phyloP scores from a whole-genome alignment of 805 yeast genomes.

The Priceomyces medius region DNA sequence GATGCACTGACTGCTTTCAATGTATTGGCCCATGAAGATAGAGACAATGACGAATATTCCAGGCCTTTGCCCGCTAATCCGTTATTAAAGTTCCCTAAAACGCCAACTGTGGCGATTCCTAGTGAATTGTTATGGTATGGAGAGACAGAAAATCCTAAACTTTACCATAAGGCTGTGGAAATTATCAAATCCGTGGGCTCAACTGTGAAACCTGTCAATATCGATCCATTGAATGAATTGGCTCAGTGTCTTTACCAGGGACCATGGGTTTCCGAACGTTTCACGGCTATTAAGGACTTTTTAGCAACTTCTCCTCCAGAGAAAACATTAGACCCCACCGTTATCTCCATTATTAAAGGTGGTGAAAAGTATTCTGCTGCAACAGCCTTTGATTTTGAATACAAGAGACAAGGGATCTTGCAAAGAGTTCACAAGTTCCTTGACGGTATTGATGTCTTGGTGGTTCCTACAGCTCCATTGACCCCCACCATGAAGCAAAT shows the following conservation, averaged over 20 bases:
- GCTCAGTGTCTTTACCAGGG: constrained; percentile 94
- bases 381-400: constrained; percentile 81
- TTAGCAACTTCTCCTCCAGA: constrained; percentile 68
- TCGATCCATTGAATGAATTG: constrained; percentile 70
- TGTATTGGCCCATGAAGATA: constrained; percentile 70
- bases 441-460: constrained; percentile 64
- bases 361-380: constrained; percentile 82
- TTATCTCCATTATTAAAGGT: constrained; percentile 66
- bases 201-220: constrained; percentile 61
- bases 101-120: constrained; percentile 78
- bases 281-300: constrained; percentile 75
- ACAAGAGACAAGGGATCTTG: constrained; percentile 77
- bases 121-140: constrained; percentile 72
- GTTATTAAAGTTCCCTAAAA: constrained; percentile 52
- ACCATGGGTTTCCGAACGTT: constrained; percentile 98
- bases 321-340: constrained; percentile 80
- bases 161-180: constrained; percentile 63
- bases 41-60: constrained; percentile 71
- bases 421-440: constrained; percentile 59
- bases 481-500: constrained; percentile 80
- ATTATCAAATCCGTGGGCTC: constrained; percentile 45
- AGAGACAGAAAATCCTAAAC: constrained; percentile 70
- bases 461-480: constrained; percentile 93
- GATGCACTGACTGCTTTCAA: constrained; percentile 83
- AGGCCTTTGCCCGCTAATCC: constrained; percentile 72